Conservation (phyloP, 495 filamentous ascomycete genomes). For the Penicillium argentinense region DNA sequence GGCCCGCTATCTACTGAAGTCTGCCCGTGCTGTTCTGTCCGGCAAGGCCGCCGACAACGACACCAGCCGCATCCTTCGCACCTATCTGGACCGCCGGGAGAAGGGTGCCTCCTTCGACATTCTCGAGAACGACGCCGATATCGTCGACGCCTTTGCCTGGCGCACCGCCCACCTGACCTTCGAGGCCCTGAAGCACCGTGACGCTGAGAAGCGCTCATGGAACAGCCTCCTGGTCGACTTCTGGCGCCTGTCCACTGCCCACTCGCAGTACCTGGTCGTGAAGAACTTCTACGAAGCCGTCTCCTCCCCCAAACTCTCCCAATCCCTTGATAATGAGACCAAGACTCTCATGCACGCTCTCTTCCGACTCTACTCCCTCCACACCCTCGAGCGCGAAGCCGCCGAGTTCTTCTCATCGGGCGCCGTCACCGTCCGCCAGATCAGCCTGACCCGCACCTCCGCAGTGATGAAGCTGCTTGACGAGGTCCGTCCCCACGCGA, state of each 20-base stretch:
- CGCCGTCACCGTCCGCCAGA: slow-evolving; percentile 64
- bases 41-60: slow-evolving; percentile 57
- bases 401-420: slow-evolving; percentile 65
- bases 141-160: slow-evolving; percentile 71
- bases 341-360: slow-evolving; percentile 56
- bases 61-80: slow-evolving; percentile 56
- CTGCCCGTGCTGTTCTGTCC: slow-evolving; percentile 60
- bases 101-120: slow-evolving; percentile 69
- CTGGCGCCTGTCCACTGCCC: slow-evolving; percentile 66
- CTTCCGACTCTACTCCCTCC: slow-evolving; percentile 64
- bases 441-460: slow-evolving; percentile 58
- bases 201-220: slow-evolving; percentile 68
- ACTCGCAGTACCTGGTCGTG: slow-evolving; percentile 68
- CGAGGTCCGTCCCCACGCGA: slow-evolving; percentile 66
- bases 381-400: slow-evolving; percentile 64
- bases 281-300: slow-evolving; percentile 73
- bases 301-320: slow-evolving; percentile 41
- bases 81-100: slow-evolving; percentile 59
- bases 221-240: slow-evolving; percentile 72
- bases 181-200: slow-evolving; percentile 68
- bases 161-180: slow-evolving; percentile 67
- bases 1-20: slow-evolving; percentile 67
- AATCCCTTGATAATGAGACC: slow-evolving; percentile 53
- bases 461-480: slow-evolving; percentile 63
- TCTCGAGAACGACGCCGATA: slow-evolving; percentile 58